These are phyloP conservation scores for Ustilago esculenta DNA, from an alignment of 1,284 basidiomycete species.

Conservation along the genomic window DNA sequence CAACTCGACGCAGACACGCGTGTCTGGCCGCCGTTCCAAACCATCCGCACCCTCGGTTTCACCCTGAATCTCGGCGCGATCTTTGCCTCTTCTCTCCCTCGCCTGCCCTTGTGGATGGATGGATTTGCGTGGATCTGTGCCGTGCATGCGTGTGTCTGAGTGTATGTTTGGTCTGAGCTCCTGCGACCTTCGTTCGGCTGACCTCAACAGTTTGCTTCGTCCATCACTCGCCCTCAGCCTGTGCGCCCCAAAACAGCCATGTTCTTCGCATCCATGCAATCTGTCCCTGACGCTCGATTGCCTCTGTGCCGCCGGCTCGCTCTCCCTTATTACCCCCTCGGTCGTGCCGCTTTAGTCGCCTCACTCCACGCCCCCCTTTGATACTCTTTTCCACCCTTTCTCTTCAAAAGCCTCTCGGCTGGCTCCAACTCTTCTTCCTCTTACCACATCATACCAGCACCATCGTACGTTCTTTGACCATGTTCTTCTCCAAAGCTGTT, in stretches of 20 bases:
- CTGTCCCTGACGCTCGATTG: no score
- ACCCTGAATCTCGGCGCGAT: no score
- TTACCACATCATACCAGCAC: slow-evolving; percentile 5
- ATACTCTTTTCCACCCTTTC: neutral
- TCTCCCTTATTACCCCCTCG: neutral
- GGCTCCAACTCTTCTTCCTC: neutral
- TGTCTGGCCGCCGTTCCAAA: no score
- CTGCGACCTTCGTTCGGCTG: neutral
- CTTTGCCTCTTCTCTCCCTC: no score
- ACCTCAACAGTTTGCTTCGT: neutral
- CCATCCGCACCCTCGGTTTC: no score
- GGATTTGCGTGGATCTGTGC: no score
- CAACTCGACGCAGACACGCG: no score
- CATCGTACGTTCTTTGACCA: slow-evolving; percentile 3
- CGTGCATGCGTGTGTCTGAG: no score
- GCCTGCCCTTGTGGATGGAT: no score
- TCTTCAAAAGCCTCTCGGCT: slow-evolving; percentile 6
- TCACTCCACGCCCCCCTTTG: neutral
- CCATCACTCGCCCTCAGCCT: neutral
- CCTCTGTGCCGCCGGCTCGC: slow-evolving; percentile 3
- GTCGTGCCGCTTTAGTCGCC: neutral
- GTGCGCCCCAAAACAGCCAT: neutral
- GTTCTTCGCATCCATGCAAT: no score
- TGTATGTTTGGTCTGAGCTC: neutral
- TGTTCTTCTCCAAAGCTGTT: slow-evolving; percentile 47